Evolutionary conservation across 352 stramenopile genomes (phyloP).

Genomic region (Peronospora belbahrii): DNA sequence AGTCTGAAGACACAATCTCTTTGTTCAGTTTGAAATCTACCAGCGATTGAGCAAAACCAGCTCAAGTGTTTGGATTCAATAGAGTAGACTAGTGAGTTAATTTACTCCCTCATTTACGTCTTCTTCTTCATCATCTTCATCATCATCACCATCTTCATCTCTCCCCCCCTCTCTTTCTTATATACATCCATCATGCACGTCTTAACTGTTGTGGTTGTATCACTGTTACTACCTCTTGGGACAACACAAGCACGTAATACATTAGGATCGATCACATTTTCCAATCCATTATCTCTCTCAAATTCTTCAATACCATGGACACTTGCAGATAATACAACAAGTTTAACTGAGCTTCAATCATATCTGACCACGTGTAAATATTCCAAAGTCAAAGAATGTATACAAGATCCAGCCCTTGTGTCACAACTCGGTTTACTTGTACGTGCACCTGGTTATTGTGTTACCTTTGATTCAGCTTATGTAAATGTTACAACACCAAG

Average conservation of each 20-base stretch:
- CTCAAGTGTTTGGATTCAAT: constrained; percentile 6
- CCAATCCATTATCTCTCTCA: constrained; percentile 12
- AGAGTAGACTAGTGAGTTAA: not conserved
- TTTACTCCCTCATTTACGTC: too few species aligned
- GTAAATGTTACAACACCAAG: constrained; percentile 26
- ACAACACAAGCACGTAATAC: constrained; percentile 4
- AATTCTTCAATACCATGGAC: constrained; percentile 35
- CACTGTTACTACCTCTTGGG: constrained; percentile 16
- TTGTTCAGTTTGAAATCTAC: constrained; percentile 17
- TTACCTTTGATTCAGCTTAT: constrained; percentile 44
- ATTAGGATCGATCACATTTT: constrained; percentile 5
- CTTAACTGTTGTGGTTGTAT: constrained; percentile 4
- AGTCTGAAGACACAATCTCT: too few species aligned
- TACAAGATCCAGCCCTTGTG: constrained; percentile 31
- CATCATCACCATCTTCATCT: too few species aligned
- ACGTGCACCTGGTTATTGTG: constrained; percentile 36
- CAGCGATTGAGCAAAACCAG: constrained; percentile 1
- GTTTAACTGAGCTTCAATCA: constrained; percentile 20
- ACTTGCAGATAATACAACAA: constrained; percentile 33
- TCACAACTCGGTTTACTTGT: constrained; percentile 33
- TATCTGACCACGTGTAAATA: constrained; percentile 54
- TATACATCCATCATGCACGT: constrained; percentile 10
- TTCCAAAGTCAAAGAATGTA: constrained; percentile 48
- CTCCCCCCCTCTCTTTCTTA: not conserved
- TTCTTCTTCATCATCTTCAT: too few species aligned